These are phyloP conservation scores for Ciborinia camelliae DNA, from an alignment of 2,329 filamentous ascomycete genomes.

Conservation along the genomic window DNA sequence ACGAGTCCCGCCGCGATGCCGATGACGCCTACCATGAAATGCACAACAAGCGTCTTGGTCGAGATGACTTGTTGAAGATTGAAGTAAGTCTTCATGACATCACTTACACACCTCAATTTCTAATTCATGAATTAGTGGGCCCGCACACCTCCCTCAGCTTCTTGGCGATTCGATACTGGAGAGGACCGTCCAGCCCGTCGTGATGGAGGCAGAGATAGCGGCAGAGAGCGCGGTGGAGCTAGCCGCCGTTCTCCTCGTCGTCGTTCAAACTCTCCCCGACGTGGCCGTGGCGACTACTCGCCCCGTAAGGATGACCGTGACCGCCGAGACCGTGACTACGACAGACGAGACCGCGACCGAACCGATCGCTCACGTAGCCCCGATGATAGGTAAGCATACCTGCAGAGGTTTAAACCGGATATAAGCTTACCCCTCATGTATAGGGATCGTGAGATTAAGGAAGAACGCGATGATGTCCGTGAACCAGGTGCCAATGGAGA, in stretches of 20 bases:
- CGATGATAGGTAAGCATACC: conserved; percentile 51
- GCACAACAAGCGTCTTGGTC: conserved; percentile 96
- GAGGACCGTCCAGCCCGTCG: conserved; percentile 62
- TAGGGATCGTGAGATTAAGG: conserved; percentile 48
- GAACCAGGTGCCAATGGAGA: conserved; percentile 81
- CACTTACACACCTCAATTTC: not conserved
- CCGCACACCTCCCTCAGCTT: conserved; percentile 93
- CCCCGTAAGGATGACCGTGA: conserved; percentile 85
- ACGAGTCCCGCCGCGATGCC: conserved; percentile 95
- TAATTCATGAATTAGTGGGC: conserved; percentile 71
- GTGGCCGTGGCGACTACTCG: conserved; percentile 71
- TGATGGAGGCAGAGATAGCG: conserved; percentile 36
- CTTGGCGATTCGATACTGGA: conserved; percentile 96
- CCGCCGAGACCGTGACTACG: conserved; percentile 74
- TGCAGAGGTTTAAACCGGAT: not conserved
- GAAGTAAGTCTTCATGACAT: conserved; percentile 61
- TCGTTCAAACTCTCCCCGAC: conserved; percentile 75
- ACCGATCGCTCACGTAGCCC: conserved; percentile 69
- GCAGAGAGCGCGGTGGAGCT: conserved; percentile 27
- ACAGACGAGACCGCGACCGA: conserved; percentile 57
- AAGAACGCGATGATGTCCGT: conserved; percentile 68
- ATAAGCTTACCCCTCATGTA: conserved; percentile 7
- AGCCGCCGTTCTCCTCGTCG: conserved; percentile 60
- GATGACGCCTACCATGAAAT: conserved; percentile 99
- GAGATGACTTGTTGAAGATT: conserved; percentile 91